A percentile compares a stretch with the other conserved stretches of the same genome.
These are phyloP conservation scores for Iris macrosiphon DNA, from an alignment of 106 monocot genomes.

Conservation along the genomic window DNA sequence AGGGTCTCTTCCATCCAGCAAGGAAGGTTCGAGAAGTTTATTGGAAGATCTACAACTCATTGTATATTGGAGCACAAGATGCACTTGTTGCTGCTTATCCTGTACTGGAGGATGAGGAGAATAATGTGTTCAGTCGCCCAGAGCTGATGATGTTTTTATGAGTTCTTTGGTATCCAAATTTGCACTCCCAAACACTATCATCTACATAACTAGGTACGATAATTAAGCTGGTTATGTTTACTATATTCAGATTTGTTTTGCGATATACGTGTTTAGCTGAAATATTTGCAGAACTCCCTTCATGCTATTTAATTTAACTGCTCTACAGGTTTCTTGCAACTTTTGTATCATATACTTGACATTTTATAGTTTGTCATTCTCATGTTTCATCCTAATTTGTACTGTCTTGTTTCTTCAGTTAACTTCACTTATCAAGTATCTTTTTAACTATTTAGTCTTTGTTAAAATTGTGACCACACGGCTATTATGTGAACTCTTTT, in stretches of 20 bases:
- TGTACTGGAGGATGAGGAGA: constrained; percentile 59
- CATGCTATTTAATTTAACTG: no score
- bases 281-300: no score
- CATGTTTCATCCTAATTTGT: no score
- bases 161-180: constrained; percentile 6
- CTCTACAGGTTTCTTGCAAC: no score
- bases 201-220: background rate
- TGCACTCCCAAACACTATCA: background rate
- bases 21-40: constrained; percentile 97
- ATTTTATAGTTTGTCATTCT: no score
- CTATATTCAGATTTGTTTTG: background rate
- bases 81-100: constrained; percentile 93
- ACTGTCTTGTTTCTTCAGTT: no score
- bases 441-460: no score
- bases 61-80: constrained; percentile 95
- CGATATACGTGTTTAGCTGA: no score
- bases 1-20: constrained; percentile 97
- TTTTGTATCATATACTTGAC: no score
- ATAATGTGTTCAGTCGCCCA: constrained; percentile 64
- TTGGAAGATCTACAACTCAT: constrained; percentile 97
- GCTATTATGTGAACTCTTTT: no score
- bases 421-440: no score
- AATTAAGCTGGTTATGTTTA: background rate
- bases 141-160: constrained; percentile 82
- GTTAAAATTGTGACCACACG: no score